A percentile compares a stretch with the other conserved stretches of the same genome.
Conservation (phyloP, 768 basidiomycete species). For the Boletus barrowsii region DNA sequence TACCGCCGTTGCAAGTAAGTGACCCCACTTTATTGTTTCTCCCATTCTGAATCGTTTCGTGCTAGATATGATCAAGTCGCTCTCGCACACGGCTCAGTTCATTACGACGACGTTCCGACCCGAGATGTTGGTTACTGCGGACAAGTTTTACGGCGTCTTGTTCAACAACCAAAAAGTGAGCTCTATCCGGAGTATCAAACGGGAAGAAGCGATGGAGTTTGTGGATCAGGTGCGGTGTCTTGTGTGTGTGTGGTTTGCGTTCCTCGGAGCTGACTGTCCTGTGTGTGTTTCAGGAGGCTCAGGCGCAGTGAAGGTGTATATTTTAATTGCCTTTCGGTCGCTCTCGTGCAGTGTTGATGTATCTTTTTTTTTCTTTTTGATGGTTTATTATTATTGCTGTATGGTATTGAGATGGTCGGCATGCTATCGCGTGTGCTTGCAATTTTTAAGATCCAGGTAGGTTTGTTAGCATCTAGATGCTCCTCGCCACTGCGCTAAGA, state of each 20-base stretch:
- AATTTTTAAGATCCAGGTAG: too few relatives aligned
- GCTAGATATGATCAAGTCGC: slow-evolving; percentile 81
- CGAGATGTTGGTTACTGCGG: slow-evolving; percentile 93
- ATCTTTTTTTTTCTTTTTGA: background rate
- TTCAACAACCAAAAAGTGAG: slow-evolving; percentile 97
- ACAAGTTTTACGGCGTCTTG: slow-evolving; percentile 95
- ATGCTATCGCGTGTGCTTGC: too few relatives aligned
- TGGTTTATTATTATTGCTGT: slow-evolving; percentile 21
- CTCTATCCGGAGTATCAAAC: slow-evolving; percentile 80
- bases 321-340: background rate
- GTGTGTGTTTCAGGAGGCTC: slow-evolving; percentile 40
- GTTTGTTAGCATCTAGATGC: too few relatives aligned
- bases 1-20: slow-evolving; percentile 89
- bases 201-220: slow-evolving; percentile 91
- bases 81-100: slow-evolving; percentile 87
- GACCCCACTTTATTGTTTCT: background rate
- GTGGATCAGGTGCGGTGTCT: slow-evolving; percentile 70
- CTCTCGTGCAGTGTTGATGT: background rate
- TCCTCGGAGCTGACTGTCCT: background rate
- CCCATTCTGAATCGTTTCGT: slow-evolving; percentile 36
- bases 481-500: too few relatives aligned
- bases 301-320: slow-evolving; percentile 36
- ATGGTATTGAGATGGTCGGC: too few relatives aligned
- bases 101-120: slow-evolving; percentile 98
- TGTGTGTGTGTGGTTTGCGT: background rate